Percentiles rank a stretch among this genome's conserved stretches.
These are phyloP conservation scores for Umbellularia californica DNA, from an alignment of 164 flowering plant species.

Conservation along the genomic window DNA sequence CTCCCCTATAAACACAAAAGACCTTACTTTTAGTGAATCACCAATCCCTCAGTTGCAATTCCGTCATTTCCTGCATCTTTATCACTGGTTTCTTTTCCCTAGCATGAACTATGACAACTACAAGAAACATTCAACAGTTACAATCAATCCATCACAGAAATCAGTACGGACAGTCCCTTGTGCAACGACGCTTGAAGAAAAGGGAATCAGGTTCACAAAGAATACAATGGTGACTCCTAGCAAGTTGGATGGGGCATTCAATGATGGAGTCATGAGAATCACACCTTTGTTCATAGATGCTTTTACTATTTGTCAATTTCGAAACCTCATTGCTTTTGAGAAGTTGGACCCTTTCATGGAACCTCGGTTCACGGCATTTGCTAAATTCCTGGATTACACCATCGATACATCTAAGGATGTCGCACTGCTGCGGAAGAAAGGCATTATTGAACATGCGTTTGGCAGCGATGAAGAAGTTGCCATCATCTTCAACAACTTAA, in stretches of 20 bases:
- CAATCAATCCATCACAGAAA: not conserved
- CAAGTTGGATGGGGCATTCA: slow-evolving; percentile 23
- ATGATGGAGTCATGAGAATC: slow-evolving; percentile 24
- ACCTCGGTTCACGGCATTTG: not conserved
- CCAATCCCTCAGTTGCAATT: not conserved
- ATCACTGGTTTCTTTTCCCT: not conserved
- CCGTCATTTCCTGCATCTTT: not conserved
- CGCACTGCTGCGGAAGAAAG: not conserved
- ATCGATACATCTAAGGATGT: not conserved
- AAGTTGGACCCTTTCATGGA: not conserved
- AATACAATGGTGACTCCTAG: slow-evolving; percentile 1
- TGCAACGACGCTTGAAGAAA: not conserved
- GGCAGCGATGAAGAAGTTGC: slow-evolving; percentile 8
- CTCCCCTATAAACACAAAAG: not conserved
- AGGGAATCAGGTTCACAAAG: not conserved
- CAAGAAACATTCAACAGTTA: not conserved
- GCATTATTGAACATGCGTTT: not conserved
- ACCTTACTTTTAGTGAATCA: not conserved
- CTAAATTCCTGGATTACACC: not conserved
- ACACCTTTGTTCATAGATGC: slow-evolving; percentile 18
- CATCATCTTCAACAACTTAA: slow-evolving; percentile 1
- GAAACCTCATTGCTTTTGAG: slow-evolving; percentile 33
- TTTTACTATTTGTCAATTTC: slow-evolving; percentile 15
- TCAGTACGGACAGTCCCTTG: not conserved
- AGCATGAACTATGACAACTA: not conserved